Base-by-base conservation (phyloP, 2,329 filamentous ascomycete genomes). In the Thermoascus crustaceus region DNA sequence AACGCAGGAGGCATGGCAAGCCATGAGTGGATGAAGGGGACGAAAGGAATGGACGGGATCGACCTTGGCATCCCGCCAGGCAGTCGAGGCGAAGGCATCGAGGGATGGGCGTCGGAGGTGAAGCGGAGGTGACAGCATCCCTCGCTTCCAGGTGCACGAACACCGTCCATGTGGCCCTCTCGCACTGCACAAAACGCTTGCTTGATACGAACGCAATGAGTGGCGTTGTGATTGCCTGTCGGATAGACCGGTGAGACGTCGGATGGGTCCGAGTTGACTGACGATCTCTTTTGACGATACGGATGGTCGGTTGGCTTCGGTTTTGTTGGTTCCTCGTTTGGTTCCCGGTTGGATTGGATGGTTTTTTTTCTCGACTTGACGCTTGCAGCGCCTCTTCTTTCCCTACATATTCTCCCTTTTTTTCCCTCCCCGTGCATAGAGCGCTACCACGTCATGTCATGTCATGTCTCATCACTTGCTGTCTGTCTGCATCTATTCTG, bases 1-100 rank as follows among this genome's bases (percentile, higher is more conserved):
- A 98, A 96, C 56, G 91, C 91, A 1, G 91, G 91, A 22, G 91
- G 91, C 4, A 96, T 96, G 91, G 80, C 84, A 3, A 80, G 82
- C 5, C 86, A 94, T 50, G 58, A 68, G 4, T 96, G 89, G 75
- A 63, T 96, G 47, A 78, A 84, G 42, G 83, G 87, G 46, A 88
- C 88, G 3, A 80, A 82, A 21, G 89, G 88, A 5, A 96, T 98
- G 88, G 80, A 88, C 50, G 75, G 73, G 7, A 64, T 89, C 37
- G 79, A 76, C 57, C 72, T 95, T 42, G 77, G 82, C 10, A 71
- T 95, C 20, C 67, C 78, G 31, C 83, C 93, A 1, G 87, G 87
- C 5, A 86, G 80, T 45, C 79, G 78, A 39, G 89, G 89, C 1
- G 89, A 95, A 39, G 88, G 85, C 0, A 96, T 96, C 53, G 86